These are phyloP conservation scores for Talaromyces sp. DNA, from an alignment of 2,329 filamentous ascomycete genomes.

Conservation along the genomic window DNA sequence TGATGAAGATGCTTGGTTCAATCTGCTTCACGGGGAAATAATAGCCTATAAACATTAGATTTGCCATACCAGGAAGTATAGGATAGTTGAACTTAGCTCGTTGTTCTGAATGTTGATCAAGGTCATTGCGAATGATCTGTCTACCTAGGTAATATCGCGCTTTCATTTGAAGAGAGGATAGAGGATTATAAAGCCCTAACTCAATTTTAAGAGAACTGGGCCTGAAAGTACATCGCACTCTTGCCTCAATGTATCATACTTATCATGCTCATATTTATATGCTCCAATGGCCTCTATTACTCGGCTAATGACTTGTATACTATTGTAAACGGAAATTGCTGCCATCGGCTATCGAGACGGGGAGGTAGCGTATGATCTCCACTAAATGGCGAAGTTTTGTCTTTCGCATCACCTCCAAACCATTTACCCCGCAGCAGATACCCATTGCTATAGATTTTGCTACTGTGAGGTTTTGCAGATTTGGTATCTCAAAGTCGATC, in stretches of 20 bases:
- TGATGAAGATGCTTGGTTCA: slow-evolving; percentile 13
- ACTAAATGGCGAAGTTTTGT: background rate
- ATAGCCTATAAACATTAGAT: slow-evolving; percentile 11
- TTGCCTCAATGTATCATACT: background rate
- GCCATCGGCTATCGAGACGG: background rate
- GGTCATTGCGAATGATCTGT: too few relatives aligned
- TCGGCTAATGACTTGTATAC: too few relatives aligned
- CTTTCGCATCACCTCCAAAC: background rate
- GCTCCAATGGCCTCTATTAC: background rate
- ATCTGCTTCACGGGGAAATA: slow-evolving; percentile 10
- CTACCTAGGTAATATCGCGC: too few relatives aligned
- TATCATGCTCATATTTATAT: background rate
- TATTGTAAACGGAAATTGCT: background rate
- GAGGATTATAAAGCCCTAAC: background rate
- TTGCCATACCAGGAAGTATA: too few relatives aligned
- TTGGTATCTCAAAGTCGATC: background rate
- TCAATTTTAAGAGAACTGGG: too few relatives aligned
- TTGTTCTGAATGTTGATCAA: too few relatives aligned
- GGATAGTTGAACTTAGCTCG: too few relatives aligned
- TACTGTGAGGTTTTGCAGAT: background rate
- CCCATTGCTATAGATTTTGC: background rate
- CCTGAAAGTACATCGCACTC: too few relatives aligned
- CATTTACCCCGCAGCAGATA: background rate
- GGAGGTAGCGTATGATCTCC: slow-evolving; percentile 3
- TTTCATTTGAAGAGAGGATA: too few relatives aligned